Conservation (phyloP, 2,329 filamentous ascomycete species). For the Fusarium sp. region DNA sequence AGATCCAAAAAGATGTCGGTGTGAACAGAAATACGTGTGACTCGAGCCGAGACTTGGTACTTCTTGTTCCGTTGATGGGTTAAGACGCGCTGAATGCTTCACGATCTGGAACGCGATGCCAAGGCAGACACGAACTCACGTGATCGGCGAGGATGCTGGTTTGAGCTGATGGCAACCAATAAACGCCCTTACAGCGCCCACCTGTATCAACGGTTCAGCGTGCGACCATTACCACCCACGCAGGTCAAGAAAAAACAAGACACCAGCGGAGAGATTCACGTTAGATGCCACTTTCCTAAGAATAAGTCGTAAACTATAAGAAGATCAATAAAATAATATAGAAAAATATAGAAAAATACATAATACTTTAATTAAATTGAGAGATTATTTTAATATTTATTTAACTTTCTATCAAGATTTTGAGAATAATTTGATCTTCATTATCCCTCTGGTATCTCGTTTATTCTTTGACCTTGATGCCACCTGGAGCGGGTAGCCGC, state of each 20-base stretch:
- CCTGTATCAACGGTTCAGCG: slow-evolving; percentile 13
- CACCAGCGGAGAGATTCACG: too few relatives aligned
- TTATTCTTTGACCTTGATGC: too few relatives aligned
- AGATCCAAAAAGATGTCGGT: neutral
- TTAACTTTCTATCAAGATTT: too few relatives aligned
- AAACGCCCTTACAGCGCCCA: slow-evolving; percentile 21
- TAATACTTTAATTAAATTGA: too few relatives aligned
- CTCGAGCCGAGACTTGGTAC: neutral
- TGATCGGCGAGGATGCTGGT: slow-evolving; percentile 3
- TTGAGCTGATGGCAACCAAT: slow-evolving; percentile 27
- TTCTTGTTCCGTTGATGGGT: neutral
- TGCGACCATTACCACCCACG: neutral
- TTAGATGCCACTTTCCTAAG: too few relatives aligned
- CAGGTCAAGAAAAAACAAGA: too few relatives aligned
- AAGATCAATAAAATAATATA: too few relatives aligned
- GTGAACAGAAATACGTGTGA: neutral
- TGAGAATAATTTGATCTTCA: too few relatives aligned
- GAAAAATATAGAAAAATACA: too few relatives aligned
- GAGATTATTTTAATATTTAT: too few relatives aligned
- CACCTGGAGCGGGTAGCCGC: slow-evolving; percentile 10
- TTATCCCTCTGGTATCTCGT: too few relatives aligned
- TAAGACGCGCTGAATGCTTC: slow-evolving; percentile 21
- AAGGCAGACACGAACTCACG: slow-evolving; percentile 40
- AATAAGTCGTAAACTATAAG: too few relatives aligned
- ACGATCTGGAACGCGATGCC: slow-evolving; percentile 4